phyloP scores from a whole-genome alignment of 2,329 filamentous ascomycete genomes.

The Trichophaea hybrida region DNA sequence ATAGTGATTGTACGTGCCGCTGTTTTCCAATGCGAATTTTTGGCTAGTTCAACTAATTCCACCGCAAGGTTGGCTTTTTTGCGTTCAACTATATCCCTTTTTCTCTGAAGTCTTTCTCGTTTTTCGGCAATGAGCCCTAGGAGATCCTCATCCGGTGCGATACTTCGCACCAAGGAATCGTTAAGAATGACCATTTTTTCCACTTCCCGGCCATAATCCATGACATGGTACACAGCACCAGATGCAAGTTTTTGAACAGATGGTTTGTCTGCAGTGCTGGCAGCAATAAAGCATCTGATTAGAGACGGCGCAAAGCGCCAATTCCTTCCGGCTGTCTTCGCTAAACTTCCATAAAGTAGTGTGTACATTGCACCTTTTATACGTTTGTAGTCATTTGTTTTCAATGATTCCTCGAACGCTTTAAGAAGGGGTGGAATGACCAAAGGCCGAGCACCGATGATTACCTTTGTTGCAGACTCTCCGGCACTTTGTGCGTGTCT shows the following conservation, averaged over 20 bases:
- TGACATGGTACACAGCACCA: constrained; percentile 66
- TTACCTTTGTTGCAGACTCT: constrained; percentile 81
- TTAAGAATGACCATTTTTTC: constrained; percentile 78
- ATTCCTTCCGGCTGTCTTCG: constrained; percentile 75
- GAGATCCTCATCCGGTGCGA: constrained; percentile 53
- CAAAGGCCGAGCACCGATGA: constrained; percentile 74
- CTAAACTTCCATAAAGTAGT: constrained; percentile 70
- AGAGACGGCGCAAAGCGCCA: constrained; percentile 91
- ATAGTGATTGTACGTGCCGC: constrained; percentile 80
- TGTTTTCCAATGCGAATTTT: constrained; percentile 88
- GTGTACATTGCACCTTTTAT: constrained; percentile 95
- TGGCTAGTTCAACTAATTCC: constrained; percentile 64
- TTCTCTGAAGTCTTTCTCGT: constrained; percentile 57
- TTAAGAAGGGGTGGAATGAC: constrained; percentile 80
- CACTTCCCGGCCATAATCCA: constrained; percentile 81
- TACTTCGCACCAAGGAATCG: constrained; percentile 51
- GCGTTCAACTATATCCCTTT: constrained; percentile 61
- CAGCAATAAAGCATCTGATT: constrained; percentile 77
- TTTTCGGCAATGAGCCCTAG: constrained; percentile 48
- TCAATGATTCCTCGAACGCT: constrained; percentile 62
- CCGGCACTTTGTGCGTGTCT: constrained; percentile 80
- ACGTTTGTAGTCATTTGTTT: constrained; percentile 66
- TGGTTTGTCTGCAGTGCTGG: constrained; percentile 78
- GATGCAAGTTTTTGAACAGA: constrained; percentile 83
- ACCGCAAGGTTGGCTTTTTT: constrained; percentile 69